phyloP scores from a whole-genome alignment of 2,329 filamentous ascomycete genomes.

The Calonectria henricotiae region DNA sequence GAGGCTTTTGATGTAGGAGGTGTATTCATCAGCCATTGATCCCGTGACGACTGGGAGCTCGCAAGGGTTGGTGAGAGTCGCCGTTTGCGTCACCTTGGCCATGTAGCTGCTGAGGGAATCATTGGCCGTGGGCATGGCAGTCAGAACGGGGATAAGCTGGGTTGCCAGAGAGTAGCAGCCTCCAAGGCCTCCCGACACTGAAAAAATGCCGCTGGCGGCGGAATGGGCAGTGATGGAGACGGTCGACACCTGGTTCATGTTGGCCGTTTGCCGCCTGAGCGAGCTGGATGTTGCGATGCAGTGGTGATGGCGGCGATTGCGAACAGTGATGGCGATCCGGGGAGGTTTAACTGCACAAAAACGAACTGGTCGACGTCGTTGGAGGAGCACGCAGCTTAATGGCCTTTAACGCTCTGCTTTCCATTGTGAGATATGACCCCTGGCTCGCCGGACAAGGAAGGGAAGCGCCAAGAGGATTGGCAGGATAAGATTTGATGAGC shows the following conservation, averaged over 20 bases:
- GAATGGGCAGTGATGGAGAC: background rate
- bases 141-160: slow-evolving; percentile 44
- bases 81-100: slow-evolving; percentile 31
- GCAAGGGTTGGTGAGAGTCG: slow-evolving; percentile 47
- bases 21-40: slow-evolving; percentile 50
- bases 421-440: background rate
- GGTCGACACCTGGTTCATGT: background rate
- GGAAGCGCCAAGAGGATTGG: slow-evolving; percentile 9
- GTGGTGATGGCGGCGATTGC: background rate
- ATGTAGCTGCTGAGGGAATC: slow-evolving; percentile 45
- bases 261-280: background rate
- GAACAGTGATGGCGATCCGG: background rate
- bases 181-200: background rate
- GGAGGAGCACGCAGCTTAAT: background rate
- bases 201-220: background rate
- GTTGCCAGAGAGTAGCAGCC: background rate
- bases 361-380: background rate
- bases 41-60: slow-evolving; percentile 52
- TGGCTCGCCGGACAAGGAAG: background rate
- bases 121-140: slow-evolving; percentile 45
- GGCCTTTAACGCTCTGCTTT: slow-evolving; percentile 1
- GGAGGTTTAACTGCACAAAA: background rate
- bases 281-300: background rate
- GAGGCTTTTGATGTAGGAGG: slow-evolving; percentile 45
- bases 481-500: slow-evolving; percentile 3